Evolutionary conservation across 306 rosid species (phyloP).

Genomic region (Gastrolobium bilobum): DNA sequence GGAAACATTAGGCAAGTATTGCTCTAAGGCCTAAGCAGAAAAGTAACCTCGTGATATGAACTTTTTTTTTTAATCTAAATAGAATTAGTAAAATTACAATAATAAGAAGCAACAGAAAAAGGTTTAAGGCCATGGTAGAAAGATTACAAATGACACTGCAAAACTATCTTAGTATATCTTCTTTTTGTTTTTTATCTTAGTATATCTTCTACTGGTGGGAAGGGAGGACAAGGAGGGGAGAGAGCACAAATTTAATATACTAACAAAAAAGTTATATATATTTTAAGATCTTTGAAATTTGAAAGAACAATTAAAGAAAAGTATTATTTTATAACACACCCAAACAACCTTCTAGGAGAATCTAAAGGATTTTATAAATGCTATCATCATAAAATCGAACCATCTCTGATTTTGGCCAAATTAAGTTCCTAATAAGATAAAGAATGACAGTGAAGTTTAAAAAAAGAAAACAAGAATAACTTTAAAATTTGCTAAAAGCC

Average conservation of each 20-base stretch:
- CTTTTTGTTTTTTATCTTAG: not conserved
- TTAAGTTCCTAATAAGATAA: not conserved
- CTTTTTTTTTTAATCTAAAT: not conserved
- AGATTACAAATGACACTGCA: conserved; percentile 31
- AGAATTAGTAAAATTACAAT: not conserved
- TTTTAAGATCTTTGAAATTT: conserved; percentile 26
- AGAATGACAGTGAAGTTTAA: not conserved
- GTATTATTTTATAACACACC: conserved; percentile 7
- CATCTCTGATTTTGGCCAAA: not conserved
- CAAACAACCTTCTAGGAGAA: conserved; percentile 39
- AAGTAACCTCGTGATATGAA: not conserved
- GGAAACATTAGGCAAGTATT: conserved; percentile 25
- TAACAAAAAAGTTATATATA: conserved; percentile 18
- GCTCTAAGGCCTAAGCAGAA: conserved; percentile 28
- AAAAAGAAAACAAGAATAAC: conserved; percentile 2
- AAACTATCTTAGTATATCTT: conserved; percentile 25
- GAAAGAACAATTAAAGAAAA: not conserved
- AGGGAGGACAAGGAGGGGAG: not conserved
- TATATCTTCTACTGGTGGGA: not conserved
- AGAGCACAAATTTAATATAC: not conserved
- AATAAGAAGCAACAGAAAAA: conserved; percentile 15
- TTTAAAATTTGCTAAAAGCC: not conserved
- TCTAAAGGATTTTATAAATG: conserved; percentile 5
- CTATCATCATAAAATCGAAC: not conserved
- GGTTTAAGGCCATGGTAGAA: conserved; percentile 6